These are phyloP conservation scores for Cephaloascus fragrans DNA, from an alignment of 805 yeast species.

Conservation along the genomic window DNA sequence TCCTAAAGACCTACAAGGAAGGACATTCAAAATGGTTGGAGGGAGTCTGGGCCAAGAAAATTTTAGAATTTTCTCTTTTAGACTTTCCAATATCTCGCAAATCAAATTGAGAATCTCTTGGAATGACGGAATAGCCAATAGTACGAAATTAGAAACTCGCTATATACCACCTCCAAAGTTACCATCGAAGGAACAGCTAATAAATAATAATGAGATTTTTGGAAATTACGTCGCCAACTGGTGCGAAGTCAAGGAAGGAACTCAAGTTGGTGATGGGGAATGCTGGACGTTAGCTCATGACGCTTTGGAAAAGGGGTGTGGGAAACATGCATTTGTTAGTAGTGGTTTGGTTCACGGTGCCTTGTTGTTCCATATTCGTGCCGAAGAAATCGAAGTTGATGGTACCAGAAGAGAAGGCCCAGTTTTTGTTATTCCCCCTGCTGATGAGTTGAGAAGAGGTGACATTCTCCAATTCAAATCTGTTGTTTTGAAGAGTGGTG, in stretches of 20 bases:
- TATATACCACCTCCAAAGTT: constrained; percentile 34
- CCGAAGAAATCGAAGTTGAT: constrained; percentile 5
- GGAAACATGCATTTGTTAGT: constrained; percentile 46
- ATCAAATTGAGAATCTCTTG: constrained; percentile 25
- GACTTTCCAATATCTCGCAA: constrained; percentile 33
- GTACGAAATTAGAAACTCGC: constrained; percentile 16
- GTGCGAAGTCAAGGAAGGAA: constrained; percentile 39
- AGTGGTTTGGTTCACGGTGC: constrained; percentile 38
- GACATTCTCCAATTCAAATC: constrained; percentile 41
- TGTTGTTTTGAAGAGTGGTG: constrained; percentile 27
- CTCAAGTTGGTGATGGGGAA: constrained; percentile 44
- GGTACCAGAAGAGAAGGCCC: too few relatives aligned
- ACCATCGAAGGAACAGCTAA: constrained; percentile 21
- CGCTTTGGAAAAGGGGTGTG: constrained; percentile 44
- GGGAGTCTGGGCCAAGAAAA: constrained; percentile 15
- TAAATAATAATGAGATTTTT: constrained; percentile 22
- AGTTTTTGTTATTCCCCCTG: constrained; percentile 10
- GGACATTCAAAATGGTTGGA: constrained; percentile 19
- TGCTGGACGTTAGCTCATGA: constrained; percentile 54
- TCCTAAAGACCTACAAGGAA: constrained; percentile 28
- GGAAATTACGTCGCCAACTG: constrained; percentile 48
- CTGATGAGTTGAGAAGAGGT: constrained; percentile 41
- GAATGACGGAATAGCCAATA: constrained; percentile 15
- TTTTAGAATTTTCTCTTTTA: constrained; percentile 22
- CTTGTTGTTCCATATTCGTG: constrained; percentile 10